Evolutionary conservation across 2,329 filamentous ascomycete genomes (phyloP).

Genomic region (Stromatinia cepivora): DNA sequence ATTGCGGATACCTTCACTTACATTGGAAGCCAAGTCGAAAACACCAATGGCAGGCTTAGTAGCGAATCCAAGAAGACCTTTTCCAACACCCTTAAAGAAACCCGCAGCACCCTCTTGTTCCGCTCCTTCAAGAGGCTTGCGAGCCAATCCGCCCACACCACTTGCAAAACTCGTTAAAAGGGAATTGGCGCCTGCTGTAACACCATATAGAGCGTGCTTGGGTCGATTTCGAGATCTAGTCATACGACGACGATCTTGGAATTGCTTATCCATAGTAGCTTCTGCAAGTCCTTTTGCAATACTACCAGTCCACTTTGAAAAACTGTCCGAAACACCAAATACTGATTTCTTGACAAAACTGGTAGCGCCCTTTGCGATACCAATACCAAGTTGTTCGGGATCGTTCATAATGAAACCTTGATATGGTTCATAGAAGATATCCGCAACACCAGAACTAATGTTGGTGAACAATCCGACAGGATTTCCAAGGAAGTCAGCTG

Average conservation of each 20-base stretch:
- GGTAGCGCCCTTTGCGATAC: conserved; percentile 93
- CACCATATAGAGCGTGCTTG: conserved; percentile 95
- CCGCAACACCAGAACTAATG: conserved; percentile 92
- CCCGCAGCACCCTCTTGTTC: conserved; percentile 92
- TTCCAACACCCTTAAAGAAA: conserved; percentile 97
- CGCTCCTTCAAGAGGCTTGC: conserved; percentile 91
- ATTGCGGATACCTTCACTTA: conserved; percentile 96
- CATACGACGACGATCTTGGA: conserved; percentile 94
- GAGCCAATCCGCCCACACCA: conserved; percentile 87
- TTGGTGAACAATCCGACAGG: conserved; percentile 98
- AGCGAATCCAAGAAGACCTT: conserved; percentile 88
- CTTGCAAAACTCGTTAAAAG: conserved; percentile 91
- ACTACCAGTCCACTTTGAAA: conserved; percentile 96
- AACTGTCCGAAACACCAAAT: conserved; percentile 94
- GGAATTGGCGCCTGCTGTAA: conserved; percentile 92
- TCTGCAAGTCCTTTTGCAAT: conserved; percentile 95
- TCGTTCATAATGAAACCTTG: conserved; percentile 90
- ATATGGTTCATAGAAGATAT: conserved; percentile 99
- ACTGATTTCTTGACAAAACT: conserved; percentile 99
- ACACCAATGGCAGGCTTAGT: conserved; percentile 97
- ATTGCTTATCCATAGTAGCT: conserved; percentile 96
- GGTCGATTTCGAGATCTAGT: conserved; percentile 88
- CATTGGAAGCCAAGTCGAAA: conserved; percentile 94
- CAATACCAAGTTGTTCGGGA: conserved; percentile 90
- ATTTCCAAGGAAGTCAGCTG: conserved; percentile 95